These are phyloP conservation scores for Moelleriella libera DNA, from an alignment of 2,329 filamentous ascomycete species.

Conservation along the genomic window DNA sequence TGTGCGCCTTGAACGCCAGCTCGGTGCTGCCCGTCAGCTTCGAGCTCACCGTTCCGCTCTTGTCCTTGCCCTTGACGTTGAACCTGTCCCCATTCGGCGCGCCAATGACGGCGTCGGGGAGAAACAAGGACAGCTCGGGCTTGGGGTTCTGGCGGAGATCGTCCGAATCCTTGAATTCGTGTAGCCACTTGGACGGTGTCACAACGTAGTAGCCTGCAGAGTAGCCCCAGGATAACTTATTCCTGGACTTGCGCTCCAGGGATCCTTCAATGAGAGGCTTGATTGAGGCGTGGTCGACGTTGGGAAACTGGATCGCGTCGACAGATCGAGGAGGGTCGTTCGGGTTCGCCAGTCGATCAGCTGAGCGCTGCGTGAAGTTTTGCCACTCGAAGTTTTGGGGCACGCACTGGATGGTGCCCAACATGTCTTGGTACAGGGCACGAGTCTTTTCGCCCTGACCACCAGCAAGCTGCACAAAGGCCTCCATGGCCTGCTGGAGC, in stretches of 20 bases:
- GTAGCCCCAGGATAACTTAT: constrained; percentile 67
- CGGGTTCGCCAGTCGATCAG: constrained; percentile 63
- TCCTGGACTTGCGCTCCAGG: constrained; percentile 80
- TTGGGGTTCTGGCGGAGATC: constrained; percentile 54
- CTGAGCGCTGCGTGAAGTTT: constrained; percentile 61
- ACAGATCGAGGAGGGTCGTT: constrained; percentile 60
- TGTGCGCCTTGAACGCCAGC: constrained; percentile 77
- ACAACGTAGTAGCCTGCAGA: constrained; percentile 79
- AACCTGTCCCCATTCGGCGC: constrained; percentile 66
- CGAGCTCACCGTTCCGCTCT: constrained; percentile 63
- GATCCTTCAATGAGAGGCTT: constrained; percentile 75
- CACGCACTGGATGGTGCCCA: constrained; percentile 61
- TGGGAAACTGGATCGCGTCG: constrained; percentile 67
- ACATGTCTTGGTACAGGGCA: constrained; percentile 71
- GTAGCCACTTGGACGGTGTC: constrained; percentile 74
- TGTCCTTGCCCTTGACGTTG: constrained; percentile 89
- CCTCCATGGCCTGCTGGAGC: constrained; percentile 67
- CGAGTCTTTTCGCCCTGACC: constrained; percentile 72
- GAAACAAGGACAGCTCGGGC: constrained; percentile 80
- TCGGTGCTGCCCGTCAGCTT: constrained; percentile 72
- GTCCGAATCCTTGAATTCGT: constrained; percentile 94
- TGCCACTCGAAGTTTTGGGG: constrained; percentile 85
- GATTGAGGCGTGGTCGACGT: constrained; percentile 71
- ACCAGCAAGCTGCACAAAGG: constrained; percentile 69
- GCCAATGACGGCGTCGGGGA: constrained; percentile 79